Conservation (phyloP, 2,329 filamentous ascomycete genomes). For the Botrytis tulipae region DNA sequence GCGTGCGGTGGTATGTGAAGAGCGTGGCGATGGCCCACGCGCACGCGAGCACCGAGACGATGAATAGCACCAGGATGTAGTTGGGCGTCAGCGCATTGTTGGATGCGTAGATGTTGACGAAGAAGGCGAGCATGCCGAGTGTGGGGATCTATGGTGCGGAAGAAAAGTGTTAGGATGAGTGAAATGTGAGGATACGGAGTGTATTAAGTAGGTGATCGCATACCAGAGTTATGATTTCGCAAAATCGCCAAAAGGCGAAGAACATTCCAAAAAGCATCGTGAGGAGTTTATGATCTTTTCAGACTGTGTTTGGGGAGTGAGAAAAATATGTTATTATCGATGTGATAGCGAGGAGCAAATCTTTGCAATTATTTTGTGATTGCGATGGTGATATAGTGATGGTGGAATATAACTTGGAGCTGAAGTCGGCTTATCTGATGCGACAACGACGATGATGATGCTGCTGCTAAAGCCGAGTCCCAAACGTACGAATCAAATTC, state of each 20-base stretch:
- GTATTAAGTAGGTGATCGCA: conserved; percentile 28
- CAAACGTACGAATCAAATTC: conserved; percentile 6
- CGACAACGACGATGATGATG: conserved; percentile 5
- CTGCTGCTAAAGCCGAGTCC: neutral
- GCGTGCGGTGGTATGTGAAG: conserved; percentile 64
- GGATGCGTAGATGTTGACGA: conserved; percentile 58
- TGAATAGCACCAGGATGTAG: conserved; percentile 65
- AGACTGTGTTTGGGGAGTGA: neutral
- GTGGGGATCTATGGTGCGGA: conserved; percentile 53
- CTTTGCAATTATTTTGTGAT: neutral
- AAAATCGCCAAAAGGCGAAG: conserved; percentile 61
- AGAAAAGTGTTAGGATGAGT: conserved; percentile 9
- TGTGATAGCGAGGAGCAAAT: neutral
- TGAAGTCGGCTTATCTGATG: conserved; percentile 18
- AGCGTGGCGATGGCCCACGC: conserved; percentile 65
- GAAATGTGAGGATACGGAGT: neutral
- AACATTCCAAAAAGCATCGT: conserved; percentile 61
- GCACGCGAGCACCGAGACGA: conserved; percentile 61
- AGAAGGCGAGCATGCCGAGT: conserved; percentile 66
- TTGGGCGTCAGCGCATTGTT: conserved; percentile 58
- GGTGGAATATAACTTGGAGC: neutral
- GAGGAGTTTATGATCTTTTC: conserved; percentile 1
- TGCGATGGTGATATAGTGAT: neutral
- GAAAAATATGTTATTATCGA: neutral
- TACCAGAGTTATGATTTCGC: conserved; percentile 63